Percentiles rank a stretch among this genome's conserved stretches.
Evolutionary conservation across 768 basidiomycete genomes (phyloP).

Genomic region (Rhizopogon roseolus): DNA sequence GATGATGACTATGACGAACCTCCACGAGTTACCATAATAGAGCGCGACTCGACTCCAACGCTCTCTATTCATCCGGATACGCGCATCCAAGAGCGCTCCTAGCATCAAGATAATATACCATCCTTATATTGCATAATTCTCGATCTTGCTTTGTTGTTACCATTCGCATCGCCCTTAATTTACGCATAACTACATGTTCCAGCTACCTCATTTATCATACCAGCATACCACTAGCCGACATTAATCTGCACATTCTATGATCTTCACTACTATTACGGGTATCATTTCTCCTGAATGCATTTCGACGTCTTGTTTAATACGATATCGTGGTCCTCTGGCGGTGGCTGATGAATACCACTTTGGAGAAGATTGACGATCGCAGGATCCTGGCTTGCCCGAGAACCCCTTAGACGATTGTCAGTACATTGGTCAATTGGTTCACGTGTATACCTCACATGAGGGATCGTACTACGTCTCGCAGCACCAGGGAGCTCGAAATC

Average conservation of each 20-base stretch:
- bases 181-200: constrained; percentile 14
- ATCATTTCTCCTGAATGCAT: neutral
- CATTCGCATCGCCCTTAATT: constrained; percentile 17
- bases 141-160: constrained; percentile 13
- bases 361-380: constrained; percentile 45
- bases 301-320: constrained; percentile 3
- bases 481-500: constrained; percentile 64
- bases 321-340: constrained; percentile 33
- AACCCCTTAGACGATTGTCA: constrained; percentile 35
- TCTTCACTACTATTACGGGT: constrained; percentile 13
- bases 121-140: constrained; percentile 6
- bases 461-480: constrained; percentile 57
- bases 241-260: constrained; percentile 27
- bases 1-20: constrained; percentile 20
- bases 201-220: constrained; percentile 15
- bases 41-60: constrained; percentile 8
- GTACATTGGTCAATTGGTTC: constrained; percentile 2
- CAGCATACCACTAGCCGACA: constrained; percentile 24
- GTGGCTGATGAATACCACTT: constrained; percentile 56
- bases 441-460: constrained; percentile 48
- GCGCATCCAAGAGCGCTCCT: constrained; percentile 12
- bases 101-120: constrained; percentile 12
- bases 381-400: constrained; percentile 37
- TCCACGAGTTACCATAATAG: constrained; percentile 10
- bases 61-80: constrained; percentile 8